A percentile compares a stretch with the other conserved stretches of the same genome.
Evolutionary conservation across 179 eudicot species (phyloP).

Genomic region (Actinidia arguta): DNA sequence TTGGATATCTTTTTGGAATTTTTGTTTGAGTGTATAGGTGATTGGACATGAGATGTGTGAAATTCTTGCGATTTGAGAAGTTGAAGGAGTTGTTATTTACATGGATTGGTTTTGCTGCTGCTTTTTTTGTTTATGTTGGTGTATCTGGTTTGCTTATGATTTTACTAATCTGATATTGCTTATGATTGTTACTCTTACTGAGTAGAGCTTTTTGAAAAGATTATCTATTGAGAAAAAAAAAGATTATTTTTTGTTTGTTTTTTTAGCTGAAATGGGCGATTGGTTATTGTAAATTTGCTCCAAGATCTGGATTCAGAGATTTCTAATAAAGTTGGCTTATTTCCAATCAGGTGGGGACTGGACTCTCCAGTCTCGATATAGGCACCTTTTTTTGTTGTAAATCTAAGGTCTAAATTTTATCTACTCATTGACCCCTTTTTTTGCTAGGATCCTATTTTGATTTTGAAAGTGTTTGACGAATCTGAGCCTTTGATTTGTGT

Average conservation of each 20-base stretch:
- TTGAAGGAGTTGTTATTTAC: not conserved
- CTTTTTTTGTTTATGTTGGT: not conserved
- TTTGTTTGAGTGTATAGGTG: not conserved
- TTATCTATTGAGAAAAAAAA: not conserved
- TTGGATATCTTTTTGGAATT: not conserved
- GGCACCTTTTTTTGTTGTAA: no score
- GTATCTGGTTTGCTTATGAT: not conserved
- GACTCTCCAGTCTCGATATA: no score
- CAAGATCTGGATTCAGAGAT: slow-evolving; percentile 14
- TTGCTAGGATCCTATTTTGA: no score
- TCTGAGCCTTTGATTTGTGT: no score
- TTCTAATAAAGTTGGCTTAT: not conserved
- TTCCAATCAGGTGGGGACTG: not conserved
- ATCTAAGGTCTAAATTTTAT: no score
- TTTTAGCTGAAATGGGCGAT: no score
- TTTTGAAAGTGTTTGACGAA: no score
- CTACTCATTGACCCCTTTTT: no score
- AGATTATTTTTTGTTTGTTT: not conserved
- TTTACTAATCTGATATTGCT: not conserved
- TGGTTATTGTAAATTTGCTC: not conserved
- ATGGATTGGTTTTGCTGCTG: not conserved
- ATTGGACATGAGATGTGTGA: not conserved
- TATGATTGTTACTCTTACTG: not conserved
- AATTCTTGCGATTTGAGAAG: not conserved
- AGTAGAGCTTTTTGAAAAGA: not conserved